These are phyloP conservation scores for Trypanosoma scelopori DNA, from an alignment of 208 protist species.

Conservation along the genomic window DNA sequence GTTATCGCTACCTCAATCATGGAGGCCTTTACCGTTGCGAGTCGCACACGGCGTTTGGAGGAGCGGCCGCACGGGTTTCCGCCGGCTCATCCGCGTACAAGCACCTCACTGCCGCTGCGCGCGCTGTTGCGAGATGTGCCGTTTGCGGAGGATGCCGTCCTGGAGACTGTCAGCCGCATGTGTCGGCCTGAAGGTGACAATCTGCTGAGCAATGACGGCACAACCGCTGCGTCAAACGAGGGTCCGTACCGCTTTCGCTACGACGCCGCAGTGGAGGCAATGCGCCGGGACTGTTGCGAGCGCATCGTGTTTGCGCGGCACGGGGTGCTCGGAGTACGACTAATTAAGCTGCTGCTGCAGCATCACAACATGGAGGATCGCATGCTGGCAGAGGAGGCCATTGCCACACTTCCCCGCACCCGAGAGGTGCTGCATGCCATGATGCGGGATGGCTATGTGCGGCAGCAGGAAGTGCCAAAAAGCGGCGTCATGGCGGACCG, in stretches of 20 bases:
- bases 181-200: constrained; percentile 26
- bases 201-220: constrained; percentile 27
- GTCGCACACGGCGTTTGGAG: constrained; percentile 8
- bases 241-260: constrained; percentile 33
- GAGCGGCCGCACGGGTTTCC: constrained; percentile 26
- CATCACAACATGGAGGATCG: constrained; percentile 77
- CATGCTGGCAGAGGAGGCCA: constrained; percentile 74
- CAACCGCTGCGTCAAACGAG: constrained; percentile 13
- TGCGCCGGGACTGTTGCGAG: constrained; percentile 62
- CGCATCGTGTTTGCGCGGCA: constrained; percentile 69
- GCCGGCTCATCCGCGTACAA: constrained; percentile 7
- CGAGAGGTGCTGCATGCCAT: constrained; percentile 77
- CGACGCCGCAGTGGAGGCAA: constrained; percentile 33
- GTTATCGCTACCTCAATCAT: constrained; percentile 36
- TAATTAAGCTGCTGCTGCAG: constrained; percentile 72
- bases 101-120: constrained; percentile 21
- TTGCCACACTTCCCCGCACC: constrained; percentile 59
- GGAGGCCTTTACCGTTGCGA: constrained; percentile 26
- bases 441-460: constrained; percentile 70
- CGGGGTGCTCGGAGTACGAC: constrained; percentile 77
- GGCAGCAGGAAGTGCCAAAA: constrained; percentile 70
- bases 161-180: constrained; percentile 23
- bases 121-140: constrained; percentile 14
- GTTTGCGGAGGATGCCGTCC: constrained; percentile 1
- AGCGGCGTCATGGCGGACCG: constrained; percentile 47